phyloP scores from a whole-genome alignment of 164 flowering plant species.

The Chimonanthus salicifolius region DNA sequence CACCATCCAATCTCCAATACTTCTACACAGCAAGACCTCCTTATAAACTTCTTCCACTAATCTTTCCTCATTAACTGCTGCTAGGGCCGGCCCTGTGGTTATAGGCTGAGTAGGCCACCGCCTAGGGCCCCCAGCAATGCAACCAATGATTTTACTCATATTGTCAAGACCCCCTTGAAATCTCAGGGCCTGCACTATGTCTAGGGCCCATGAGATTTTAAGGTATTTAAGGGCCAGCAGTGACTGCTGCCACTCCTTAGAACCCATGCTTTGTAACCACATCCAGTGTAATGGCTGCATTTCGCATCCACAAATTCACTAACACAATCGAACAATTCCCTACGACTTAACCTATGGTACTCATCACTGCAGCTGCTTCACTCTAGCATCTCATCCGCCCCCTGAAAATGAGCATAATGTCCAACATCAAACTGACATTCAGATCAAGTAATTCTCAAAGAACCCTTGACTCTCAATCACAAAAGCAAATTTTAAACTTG shows the following conservation, averaged over 20 bases:
- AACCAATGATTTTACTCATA: too few relatives aligned
- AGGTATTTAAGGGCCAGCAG: too few relatives aligned
- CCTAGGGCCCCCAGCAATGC: too few relatives aligned
- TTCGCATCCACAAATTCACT: slow-evolving; percentile 64
- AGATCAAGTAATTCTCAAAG: too few relatives aligned
- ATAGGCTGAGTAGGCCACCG: too few relatives aligned
- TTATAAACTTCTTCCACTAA: slow-evolving; percentile 66
- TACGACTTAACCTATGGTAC: slow-evolving; percentile 27
- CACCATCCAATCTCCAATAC: slow-evolving; percentile 65
- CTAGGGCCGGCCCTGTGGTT: too few relatives aligned
- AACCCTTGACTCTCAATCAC: too few relatives aligned
- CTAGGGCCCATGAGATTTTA: too few relatives aligned
- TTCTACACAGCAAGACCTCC: slow-evolving; percentile 62
- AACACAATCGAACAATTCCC: slow-evolving; percentile 62
- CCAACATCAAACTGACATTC: neutral
- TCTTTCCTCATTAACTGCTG: slow-evolving; percentile 43
- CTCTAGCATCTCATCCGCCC: slow-evolving; percentile 20
- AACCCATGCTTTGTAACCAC: slow-evolving; percentile 54
- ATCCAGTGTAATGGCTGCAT: slow-evolving; percentile 40
- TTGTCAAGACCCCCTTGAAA: too few relatives aligned
- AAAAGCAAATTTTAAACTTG: neutral
- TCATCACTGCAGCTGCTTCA: slow-evolving; percentile 25
- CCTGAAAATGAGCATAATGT: slow-evolving; percentile 29
- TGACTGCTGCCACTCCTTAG: slow-evolving; percentile 45
- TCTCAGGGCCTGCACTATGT: too few relatives aligned